These are phyloP conservation scores for Verticillium klebahnii DNA, from an alignment of 2,329 filamentous ascomycete genomes.

Conservation along the genomic window DNA sequence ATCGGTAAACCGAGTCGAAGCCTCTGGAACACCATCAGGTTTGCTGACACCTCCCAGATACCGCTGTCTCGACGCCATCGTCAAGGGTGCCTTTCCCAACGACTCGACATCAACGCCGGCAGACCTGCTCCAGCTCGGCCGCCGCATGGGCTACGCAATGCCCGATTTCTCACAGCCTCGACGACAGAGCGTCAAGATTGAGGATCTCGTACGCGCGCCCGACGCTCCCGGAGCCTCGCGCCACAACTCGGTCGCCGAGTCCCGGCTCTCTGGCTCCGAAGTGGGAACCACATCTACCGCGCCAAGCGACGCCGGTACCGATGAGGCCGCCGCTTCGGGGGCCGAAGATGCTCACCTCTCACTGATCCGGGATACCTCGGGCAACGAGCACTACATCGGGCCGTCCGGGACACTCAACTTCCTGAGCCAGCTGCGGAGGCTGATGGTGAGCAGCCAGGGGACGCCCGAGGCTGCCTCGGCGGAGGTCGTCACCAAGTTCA, in stretches of 20 bases:
- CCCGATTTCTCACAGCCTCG: conserved; percentile 20
- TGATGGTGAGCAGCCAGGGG: conserved; percentile 19
- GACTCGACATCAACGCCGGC: conserved; percentile 21
- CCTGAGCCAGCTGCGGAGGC: conserved; percentile 26
- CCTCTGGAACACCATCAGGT: too few species aligned
- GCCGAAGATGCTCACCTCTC: conserved; percentile 17
- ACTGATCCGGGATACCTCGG: conserved; percentile 26
- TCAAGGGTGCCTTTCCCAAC: conserved; percentile 27
- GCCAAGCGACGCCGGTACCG: not conserved
- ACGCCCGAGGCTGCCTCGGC: conserved; percentile 3
- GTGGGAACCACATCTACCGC: not conserved
- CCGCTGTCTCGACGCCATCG: conserved; percentile 29
- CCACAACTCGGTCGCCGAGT: not conserved
- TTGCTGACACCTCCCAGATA: conserved; percentile 15
- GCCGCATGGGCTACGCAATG: conserved; percentile 26
- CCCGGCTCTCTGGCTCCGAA: not conserved
- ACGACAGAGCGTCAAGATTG: conserved; percentile 11
- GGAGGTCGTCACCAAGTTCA: conserved; percentile 12
- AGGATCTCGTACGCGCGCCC: conserved; percentile 10
- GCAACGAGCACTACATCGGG: conserved; percentile 30
- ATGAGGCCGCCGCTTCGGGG: not conserved
- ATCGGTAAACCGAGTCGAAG: conserved; percentile 17
- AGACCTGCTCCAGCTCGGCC: conserved; percentile 24
- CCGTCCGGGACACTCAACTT: conserved; percentile 31
- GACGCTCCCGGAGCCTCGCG: not conserved